Percentiles rank a stretch among this genome's conserved stretches.
These are phyloP conservation scores for Camellia lanceoleosa DNA, from an alignment of 148 eudicot species.

Conservation along the genomic window DNA sequence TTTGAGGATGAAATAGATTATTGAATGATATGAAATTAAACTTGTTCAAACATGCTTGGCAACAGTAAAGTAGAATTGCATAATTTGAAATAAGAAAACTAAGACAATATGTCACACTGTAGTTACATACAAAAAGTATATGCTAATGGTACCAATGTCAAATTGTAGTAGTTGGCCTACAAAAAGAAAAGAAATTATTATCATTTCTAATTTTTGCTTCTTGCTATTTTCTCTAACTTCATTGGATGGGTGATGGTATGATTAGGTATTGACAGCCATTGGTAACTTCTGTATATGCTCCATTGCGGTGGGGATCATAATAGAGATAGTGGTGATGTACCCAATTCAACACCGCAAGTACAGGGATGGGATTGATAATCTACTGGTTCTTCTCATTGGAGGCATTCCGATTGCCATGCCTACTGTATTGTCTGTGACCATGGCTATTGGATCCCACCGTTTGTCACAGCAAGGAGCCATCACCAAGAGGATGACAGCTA, in stretches of 20 bases:
- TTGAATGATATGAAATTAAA: background rate
- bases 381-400: conserved; percentile 73
- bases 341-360: conserved; percentile 64
- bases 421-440: conserved; percentile 72
- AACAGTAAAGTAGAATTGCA: background rate
- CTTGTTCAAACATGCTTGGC: background rate
- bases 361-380: conserved; percentile 74
- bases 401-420: conserved; percentile 91
- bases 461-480: conserved; percentile 80
- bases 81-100: background rate
- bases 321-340: conserved; percentile 68
- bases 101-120: background rate
- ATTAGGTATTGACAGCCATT: conserved; percentile 66
- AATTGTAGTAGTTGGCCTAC: background rate
- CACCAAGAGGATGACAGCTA: conserved; percentile 85
- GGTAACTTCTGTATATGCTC: conserved; percentile 79
- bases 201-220: background rate
- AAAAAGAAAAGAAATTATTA: background rate
- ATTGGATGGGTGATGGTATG: background rate
- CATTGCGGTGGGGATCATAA: conserved; percentile 55
- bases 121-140: background rate
- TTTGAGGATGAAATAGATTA: background rate
- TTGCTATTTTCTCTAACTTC: background rate
- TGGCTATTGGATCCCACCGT: conserved; percentile 84
- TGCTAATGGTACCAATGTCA: background rate